Base-by-base conservation (phyloP, 2,329 filamentous ascomycete species). In the Colletotrichum kahawae region DNA sequence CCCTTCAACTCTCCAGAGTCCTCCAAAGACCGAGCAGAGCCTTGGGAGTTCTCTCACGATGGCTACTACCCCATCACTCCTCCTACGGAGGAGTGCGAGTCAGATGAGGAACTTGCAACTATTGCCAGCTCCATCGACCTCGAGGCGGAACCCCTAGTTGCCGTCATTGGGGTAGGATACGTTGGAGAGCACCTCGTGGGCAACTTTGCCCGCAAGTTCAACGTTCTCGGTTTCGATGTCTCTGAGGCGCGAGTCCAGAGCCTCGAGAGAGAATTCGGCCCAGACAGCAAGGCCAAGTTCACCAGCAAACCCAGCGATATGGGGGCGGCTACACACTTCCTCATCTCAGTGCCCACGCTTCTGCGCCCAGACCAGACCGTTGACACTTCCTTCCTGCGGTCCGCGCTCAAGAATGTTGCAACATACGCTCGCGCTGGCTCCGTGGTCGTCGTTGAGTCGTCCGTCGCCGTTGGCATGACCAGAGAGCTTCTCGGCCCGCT, bases 381-480 rank as follows among this genome's bases (percentile, higher is more conserved):
- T 74, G 86, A 90, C 76, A 84, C 86, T 2, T 87, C 87, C 2
- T 88, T 85, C 77, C 80, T 90, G 7, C 79, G 82, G 21, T 86
- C 82, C 63, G 88, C 89, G 2, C 80, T 90, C 24, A 77, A 78
- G 16, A 84, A 83, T 5, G 85, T 90, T 12, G 80, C 81, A 4
- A 78, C 78, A 16, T 81, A 88, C 54, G 88, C 85, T 7, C 82
- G 85, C 2, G 82, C 80, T 5, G 88, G 88, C 5, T 84, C 85
- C 1, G 87, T 85, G 8, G 84, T 90, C 7, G 87, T 90, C 31
- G 85, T 91, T 31, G 89, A 91, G 77, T 89, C 87, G 74, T 89
- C 88, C 2, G 89, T 91, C 24, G 86, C 88, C 12, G 87, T 91
- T 12, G 89, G 89, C 24, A 90, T 88, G 86, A 90, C 89, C 0